Conservation (phyloP, 352 stramenopile genomes). For the Phytophthora constricta region DNA sequence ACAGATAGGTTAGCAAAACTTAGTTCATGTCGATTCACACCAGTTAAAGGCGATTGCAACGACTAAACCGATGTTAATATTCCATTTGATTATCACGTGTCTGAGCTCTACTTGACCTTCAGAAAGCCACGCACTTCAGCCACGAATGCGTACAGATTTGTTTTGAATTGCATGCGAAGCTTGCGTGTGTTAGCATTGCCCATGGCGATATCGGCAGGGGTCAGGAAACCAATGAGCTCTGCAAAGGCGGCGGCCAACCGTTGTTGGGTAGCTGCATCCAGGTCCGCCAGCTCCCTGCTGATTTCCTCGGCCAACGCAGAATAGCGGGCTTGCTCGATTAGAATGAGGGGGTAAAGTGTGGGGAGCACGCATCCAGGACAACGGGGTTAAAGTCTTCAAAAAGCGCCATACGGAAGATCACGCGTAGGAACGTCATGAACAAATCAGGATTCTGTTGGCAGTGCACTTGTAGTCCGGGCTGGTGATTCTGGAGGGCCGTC, state of each 20-base stretch:
- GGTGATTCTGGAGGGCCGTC: slow-evolving; percentile 57
- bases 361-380: slow-evolving; percentile 74
- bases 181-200: slow-evolving; percentile 68
- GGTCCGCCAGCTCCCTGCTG: slow-evolving; percentile 49
- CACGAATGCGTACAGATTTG: slow-evolving; percentile 83
- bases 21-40: too few species aligned
- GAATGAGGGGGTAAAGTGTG: slow-evolving; percentile 83
- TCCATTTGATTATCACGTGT: slow-evolving; percentile 9
- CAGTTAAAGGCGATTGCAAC: too few species aligned
- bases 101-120: slow-evolving; percentile 66
- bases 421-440: slow-evolving; percentile 76
- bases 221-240: slow-evolving; percentile 72
- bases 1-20: too few species aligned
- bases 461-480: slow-evolving; percentile 59
- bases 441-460: slow-evolving; percentile 56
- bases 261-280: slow-evolving; percentile 53
- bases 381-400: slow-evolving; percentile 82
- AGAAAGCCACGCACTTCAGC: slow-evolving; percentile 84
- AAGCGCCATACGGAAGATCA: slow-evolving; percentile 81
- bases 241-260: slow-evolving; percentile 67
- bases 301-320: slow-evolving; percentile 73
- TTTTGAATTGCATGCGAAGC: slow-evolving; percentile 80
- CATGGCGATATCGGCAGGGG: slow-evolving; percentile 65
- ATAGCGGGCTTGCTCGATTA: slow-evolving; percentile 80
- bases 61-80: background rate